Evolutionary conservation across 148 eudicot species (phyloP).

Genomic region (Vaccinium myrtillus): DNA sequence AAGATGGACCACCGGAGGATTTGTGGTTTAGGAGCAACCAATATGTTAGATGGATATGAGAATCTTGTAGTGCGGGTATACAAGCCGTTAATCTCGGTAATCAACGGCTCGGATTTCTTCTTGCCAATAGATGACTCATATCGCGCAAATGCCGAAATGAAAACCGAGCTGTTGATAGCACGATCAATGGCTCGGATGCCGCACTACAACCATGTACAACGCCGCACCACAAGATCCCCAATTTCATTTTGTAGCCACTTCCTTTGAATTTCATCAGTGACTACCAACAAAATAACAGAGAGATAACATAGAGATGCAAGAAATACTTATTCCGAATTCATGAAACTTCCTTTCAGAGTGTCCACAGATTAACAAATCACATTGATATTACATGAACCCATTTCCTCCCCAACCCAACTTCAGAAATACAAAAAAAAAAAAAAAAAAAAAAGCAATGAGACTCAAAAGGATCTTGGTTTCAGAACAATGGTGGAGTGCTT

Average conservation of each 20-base stretch:
- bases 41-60: too few species aligned
- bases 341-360: background rate
- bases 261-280: background rate
- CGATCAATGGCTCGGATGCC: too few species aligned
- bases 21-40: too few species aligned
- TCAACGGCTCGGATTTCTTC: too few species aligned
- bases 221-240: too few species aligned
- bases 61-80: too few species aligned
- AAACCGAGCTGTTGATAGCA: too few species aligned
- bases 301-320: background rate
- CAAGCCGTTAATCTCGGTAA: too few species aligned
- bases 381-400: background rate
- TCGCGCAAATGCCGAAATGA: too few species aligned
- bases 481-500: conserved; percentile 63
- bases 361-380: background rate
- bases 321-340: background rate
- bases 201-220: too few species aligned
- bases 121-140: too few species aligned
- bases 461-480: conserved; percentile 46
- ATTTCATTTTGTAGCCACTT: background rate
- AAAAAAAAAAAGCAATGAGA: background rate
- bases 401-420: background rate
- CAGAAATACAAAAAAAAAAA: background rate
- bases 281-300: background rate
- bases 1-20: too few species aligned